These are phyloP conservation scores for Starmerella floris DNA, from an alignment of 805 yeast species.

Conservation along the genomic window DNA sequence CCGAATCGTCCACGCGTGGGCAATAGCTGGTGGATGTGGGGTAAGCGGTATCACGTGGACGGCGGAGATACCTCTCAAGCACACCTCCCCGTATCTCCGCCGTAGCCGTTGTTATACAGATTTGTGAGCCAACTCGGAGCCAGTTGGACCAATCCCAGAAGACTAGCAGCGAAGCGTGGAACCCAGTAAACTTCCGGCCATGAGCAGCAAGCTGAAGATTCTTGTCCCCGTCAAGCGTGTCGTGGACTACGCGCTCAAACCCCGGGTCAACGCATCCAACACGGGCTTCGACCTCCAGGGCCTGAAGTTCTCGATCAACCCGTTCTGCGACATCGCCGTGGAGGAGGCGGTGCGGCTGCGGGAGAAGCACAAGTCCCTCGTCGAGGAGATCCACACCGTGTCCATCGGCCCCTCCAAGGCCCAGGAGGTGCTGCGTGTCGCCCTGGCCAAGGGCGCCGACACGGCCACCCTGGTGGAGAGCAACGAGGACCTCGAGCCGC, in stretches of 20 bases:
- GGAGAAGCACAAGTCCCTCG: constrained; percentile 48
- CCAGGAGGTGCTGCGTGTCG: constrained; percentile 76
- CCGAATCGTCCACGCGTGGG: too few species aligned
- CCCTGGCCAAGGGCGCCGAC: constrained; percentile 92
- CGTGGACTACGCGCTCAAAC: constrained; percentile 84
- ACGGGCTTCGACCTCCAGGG: constrained; percentile 82
- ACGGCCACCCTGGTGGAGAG: constrained; percentile 68
- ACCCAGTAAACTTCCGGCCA: too few species aligned
- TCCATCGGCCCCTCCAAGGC: constrained; percentile 79
- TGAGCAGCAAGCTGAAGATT: constrained; percentile 33
- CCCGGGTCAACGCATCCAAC: constrained; percentile 74
- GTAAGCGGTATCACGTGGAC: too few species aligned
- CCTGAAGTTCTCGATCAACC: constrained; percentile 83
- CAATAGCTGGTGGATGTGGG: too few species aligned
- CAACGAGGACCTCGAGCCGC: constrained; percentile 67
- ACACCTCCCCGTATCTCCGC: too few species aligned
- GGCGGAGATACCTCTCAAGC: too few species aligned
- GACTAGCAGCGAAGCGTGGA: too few species aligned
- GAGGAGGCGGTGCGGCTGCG: constrained; percentile 82
- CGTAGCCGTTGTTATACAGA: too few species aligned
- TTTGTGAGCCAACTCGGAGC: too few species aligned
- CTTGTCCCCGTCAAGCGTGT: constrained; percentile 92
- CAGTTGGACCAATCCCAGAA: too few species aligned
- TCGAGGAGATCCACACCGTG: constrained; percentile 78
- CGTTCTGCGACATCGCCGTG: constrained; percentile 94